Conservation (phyloP, 805 yeast species). For the Candida methanosorbosa region DNA sequence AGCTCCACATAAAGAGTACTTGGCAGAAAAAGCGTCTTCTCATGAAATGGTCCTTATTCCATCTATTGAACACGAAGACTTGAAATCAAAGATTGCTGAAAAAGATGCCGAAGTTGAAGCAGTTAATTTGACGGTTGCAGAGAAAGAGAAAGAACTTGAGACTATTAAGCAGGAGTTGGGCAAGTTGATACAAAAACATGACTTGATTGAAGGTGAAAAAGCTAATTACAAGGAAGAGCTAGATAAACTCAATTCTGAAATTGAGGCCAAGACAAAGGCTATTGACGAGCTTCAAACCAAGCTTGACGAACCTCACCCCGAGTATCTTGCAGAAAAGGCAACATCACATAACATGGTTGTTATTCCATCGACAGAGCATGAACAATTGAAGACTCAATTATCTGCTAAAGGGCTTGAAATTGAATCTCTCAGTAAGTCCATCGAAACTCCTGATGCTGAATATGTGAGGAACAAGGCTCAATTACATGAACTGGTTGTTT, state of each 20-base stretch:
- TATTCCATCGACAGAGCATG: conserved; percentile 5
- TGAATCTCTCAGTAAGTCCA: background rate
- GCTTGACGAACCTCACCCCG: conserved; percentile 1
- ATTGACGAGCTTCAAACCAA: conserved; percentile 1
- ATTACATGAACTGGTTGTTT: conserved; percentile 4
- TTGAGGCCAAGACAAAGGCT: background rate
- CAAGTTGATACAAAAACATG: conserved; percentile 1
- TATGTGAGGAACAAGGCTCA: conserved; percentile 20
- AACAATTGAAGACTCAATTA: background rate
- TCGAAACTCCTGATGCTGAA: conserved; percentile 21
- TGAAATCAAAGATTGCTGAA: background rate
- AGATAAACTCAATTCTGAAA: background rate
- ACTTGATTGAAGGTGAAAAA: conserved; percentile 3
- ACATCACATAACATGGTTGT: conserved; percentile 5
- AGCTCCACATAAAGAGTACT: conserved; percentile 9
- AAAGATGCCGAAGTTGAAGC: background rate
- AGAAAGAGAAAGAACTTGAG: conserved; percentile 1
- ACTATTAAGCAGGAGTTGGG: conserved; percentile 4
- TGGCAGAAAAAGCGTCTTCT: conserved; percentile 9
- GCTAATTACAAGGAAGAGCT: conserved; percentile 20
- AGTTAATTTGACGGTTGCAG: conserved; percentile 1
- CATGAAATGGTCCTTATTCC: conserved; percentile 7
- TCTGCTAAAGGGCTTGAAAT: background rate
- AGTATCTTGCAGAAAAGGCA: conserved; percentile 21
- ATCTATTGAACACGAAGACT: conserved; percentile 1